Percentiles rank a stretch among this genome's conserved stretches.
These are phyloP conservation scores for Populus hybrid DNA, from an alignment of 441 rosid genomes.

Conservation along the genomic window DNA sequence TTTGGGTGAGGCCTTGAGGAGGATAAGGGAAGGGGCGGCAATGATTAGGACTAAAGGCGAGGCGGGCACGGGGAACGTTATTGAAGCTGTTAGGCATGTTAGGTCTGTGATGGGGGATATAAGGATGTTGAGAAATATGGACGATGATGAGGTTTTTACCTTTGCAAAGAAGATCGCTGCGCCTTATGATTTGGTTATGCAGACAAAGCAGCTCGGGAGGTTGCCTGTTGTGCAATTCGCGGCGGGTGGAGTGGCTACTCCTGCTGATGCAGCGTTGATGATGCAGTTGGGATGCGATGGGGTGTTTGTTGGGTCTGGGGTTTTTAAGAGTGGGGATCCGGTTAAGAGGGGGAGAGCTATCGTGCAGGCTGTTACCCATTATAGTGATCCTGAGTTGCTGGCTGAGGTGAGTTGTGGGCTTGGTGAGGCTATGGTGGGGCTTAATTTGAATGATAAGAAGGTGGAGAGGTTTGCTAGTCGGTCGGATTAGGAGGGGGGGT, in stretches of 20 bases:
- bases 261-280: conserved; percentile 96
- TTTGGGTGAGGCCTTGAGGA: conserved; percentile 75
- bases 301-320: conserved; percentile 89
- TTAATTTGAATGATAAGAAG: conserved; percentile 71
- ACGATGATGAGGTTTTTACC: conserved; percentile 86
- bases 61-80: conserved; percentile 88
- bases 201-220: conserved; percentile 92
- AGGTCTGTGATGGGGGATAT: conserved; percentile 90
- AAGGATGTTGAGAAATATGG: conserved; percentile 75
- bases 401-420: conserved; percentile 87
- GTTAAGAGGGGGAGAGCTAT: conserved; percentile 88
- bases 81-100: conserved; percentile 90
- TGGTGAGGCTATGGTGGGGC: conserved; percentile 95
- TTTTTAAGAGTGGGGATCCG: conserved; percentile 92
- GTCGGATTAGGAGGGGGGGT: conserved; percentile 35
- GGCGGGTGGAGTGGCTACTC: conserved; percentile 96
- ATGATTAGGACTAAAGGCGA: conserved; percentile 96
- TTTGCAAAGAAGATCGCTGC: conserved; percentile 84
- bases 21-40: conserved; percentile 93
- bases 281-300: conserved; percentile 98
- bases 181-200: conserved; percentile 92
- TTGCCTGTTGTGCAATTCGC: conserved; percentile 97
- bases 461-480: conserved; percentile 91
- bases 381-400: conserved; percentile 79
- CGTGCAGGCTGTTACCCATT: conserved; percentile 91